Percentiles rank a stretch among this genome's conserved stretches.
Conservation (phyloP, 805 yeast species). For the Yarrowia sp. region DNA sequence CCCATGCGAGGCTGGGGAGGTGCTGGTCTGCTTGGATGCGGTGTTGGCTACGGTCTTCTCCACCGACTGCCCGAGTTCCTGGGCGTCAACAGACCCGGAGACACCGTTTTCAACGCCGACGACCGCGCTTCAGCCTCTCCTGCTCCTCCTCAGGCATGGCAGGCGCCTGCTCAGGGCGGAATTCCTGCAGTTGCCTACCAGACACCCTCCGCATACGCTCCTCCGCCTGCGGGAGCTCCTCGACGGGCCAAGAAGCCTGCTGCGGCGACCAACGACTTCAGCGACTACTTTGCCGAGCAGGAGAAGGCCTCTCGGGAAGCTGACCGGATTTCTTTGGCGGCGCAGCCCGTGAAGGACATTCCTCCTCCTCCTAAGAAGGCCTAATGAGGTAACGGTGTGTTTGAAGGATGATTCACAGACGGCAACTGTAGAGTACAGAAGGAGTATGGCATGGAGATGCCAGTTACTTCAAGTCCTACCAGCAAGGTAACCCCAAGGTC, state of each 20-base stretch:
- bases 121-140: conserved; percentile 16
- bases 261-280: conserved; percentile 29
- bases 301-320: conserved; percentile 32
- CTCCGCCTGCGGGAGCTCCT: not conserved
- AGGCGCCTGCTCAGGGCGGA: conserved; percentile 13
- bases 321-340: conserved; percentile 30
- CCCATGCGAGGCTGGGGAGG: conserved; percentile 80
- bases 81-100: conserved; percentile 43
- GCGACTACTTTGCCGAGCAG: conserved; percentile 36
- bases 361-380: conserved; percentile 33
- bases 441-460: too few species aligned
- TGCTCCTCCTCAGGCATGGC: conserved; percentile 6
- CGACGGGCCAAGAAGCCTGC: conserved; percentile 21
- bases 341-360: conserved; percentile 31
- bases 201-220: conserved; percentile 18
- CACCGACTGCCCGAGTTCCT: conserved; percentile 76
- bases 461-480: too few species aligned
- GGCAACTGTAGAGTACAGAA: too few species aligned
- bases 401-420: too few species aligned
- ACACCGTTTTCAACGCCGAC: conserved; percentile 42
- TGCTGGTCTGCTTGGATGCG: conserved; percentile 83
- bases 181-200: conserved; percentile 12
- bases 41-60: conserved; percentile 87
- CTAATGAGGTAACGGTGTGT: not conserved
- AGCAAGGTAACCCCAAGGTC: too few species aligned